These are phyloP conservation scores for Stachybotrys echinatus DNA, from an alignment of 2,329 filamentous ascomycete species.

Conservation along the genomic window DNA sequence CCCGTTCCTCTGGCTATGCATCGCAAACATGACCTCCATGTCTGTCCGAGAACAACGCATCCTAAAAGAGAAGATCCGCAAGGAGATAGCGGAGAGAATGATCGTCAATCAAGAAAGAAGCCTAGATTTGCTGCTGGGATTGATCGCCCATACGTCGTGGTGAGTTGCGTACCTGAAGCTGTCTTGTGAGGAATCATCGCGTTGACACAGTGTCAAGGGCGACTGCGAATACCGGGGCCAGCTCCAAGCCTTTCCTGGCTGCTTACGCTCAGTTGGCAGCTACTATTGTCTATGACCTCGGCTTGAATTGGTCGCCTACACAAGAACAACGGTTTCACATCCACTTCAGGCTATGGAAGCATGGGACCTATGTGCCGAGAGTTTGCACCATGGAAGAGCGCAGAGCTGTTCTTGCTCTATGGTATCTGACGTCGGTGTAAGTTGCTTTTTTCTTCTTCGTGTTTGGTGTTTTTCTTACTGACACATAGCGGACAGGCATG, in stretches of 20 bases:
- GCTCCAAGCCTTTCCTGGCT: slow-evolving; percentile 37
- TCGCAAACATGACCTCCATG: slow-evolving; percentile 40
- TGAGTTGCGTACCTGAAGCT: slow-evolving; percentile 14
- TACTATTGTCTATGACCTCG: slow-evolving; percentile 39
- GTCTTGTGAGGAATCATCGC: not conserved
- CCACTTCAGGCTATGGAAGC: slow-evolving; percentile 29
- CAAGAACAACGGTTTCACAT: slow-evolving; percentile 29
- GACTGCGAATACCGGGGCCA: slow-evolving; percentile 27
- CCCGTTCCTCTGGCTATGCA: slow-evolving; percentile 46
- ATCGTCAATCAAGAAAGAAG: slow-evolving; percentile 42
- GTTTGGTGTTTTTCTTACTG: not conserved
- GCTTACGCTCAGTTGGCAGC: slow-evolving; percentile 36
- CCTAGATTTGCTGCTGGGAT: slow-evolving; percentile 46
- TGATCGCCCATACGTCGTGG: slow-evolving; percentile 42
- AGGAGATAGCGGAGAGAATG: slow-evolving; percentile 38
- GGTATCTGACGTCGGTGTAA: slow-evolving; percentile 32
- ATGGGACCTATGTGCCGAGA: slow-evolving; percentile 18
- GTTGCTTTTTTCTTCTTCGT: slow-evolving; percentile 3
- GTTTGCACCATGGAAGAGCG: slow-evolving; percentile 43
- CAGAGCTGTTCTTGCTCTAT: slow-evolving; percentile 42
- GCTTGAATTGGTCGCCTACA: slow-evolving; percentile 31
- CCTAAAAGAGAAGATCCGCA: slow-evolving; percentile 34
- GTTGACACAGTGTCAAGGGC: slow-evolving; percentile 22
- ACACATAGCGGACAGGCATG: slow-evolving; percentile 17
- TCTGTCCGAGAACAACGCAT: slow-evolving; percentile 32